Conservation (phyloP, 2,329 filamentous ascomycete genomes). For the Sporothrix schenckii region DNA sequence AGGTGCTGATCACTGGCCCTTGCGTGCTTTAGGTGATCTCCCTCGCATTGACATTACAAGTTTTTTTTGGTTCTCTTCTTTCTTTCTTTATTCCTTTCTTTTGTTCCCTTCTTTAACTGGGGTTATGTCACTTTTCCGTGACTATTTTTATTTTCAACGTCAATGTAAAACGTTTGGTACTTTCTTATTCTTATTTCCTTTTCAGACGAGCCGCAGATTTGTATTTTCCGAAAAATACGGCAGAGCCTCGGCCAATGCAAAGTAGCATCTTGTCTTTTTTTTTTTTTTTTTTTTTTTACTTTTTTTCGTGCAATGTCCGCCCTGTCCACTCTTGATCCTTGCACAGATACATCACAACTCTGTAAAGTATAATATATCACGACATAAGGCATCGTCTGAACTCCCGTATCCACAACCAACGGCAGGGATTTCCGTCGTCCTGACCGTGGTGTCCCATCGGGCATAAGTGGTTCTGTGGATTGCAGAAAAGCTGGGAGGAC, state of each 20-base stretch:
- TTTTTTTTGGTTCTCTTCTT: too few species aligned
- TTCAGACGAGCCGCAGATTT: neutral
- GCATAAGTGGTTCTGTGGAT: neutral
- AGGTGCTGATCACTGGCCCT: neutral
- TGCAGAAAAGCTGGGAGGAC: neutral
- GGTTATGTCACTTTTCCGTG: neutral
- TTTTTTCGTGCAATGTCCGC: too few species aligned
- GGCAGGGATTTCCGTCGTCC: too few species aligned
- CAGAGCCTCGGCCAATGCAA: neutral
- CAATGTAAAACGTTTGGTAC: neutral
- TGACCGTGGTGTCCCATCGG: neutral
- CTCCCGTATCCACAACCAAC: too few species aligned
- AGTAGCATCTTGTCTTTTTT: neutral
- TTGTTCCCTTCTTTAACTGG: too few species aligned
- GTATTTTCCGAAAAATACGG: conserved; percentile 1
- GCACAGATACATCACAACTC: neutral
- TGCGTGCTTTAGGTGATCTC: neutral
- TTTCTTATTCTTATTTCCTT: neutral
- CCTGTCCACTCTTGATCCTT: neutral
- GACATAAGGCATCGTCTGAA: neutral
- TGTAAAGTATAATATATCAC: neutral
- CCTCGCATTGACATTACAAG: neutral
- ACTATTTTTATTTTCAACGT: neutral
- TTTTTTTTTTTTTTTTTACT: too few species aligned
- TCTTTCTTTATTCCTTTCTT: neutral